Base-by-base conservation (phyloP, 139 green algal genomes). In the Tetraselmis striata region DNA sequence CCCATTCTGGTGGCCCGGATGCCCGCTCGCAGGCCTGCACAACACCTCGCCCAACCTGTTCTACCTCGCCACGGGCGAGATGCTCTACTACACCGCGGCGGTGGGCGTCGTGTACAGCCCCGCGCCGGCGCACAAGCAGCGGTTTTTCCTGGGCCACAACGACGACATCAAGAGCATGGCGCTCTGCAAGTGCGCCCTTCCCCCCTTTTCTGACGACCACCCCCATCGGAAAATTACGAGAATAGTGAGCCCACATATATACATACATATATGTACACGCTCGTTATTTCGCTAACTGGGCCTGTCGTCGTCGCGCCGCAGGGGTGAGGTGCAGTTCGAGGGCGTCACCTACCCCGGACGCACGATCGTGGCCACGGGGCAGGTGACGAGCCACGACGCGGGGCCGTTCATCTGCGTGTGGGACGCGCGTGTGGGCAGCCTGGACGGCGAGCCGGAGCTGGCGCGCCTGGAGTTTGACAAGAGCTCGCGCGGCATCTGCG, bases 121-220 rank as follows among this genome's bases (percentile, higher is more conserved):
- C 11, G 30, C 27, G 0, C 75, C 75, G 25, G 85, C 81, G 32
- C 84, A 90, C 84, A 78, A 28, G 25, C 92, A 95, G 87, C 82
- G 91, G 45, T 94, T 93, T 84, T 95, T 94, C 89, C 82, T 94
- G 28, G 90, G 89, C 26, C 92, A 95, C 83, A 92, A 86, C 30
- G 89, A 95, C 78, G 92, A 95, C 87, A 91, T 95, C 79, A 89
- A 85, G 59, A 87, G 85, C 31, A 74, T 94, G 28, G 87, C 85
- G 1, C 27, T 94, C 59, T 92, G 88, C 81, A 67, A 67, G 45
- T 67, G 18, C 45, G 18, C 77, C 80, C 0, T 81, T 84, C n/a
- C 80, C 83, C 45, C 45, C 45, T 67, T 67, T 67, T 67, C 45
- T 5, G 45, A n/a, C n/a, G n/a, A n/a, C n/a, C n/a, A n/a, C n/a